Evolutionary conservation across 2,329 filamentous ascomycete genomes (phyloP).

Genomic region (Cladosporium sp.): DNA sequence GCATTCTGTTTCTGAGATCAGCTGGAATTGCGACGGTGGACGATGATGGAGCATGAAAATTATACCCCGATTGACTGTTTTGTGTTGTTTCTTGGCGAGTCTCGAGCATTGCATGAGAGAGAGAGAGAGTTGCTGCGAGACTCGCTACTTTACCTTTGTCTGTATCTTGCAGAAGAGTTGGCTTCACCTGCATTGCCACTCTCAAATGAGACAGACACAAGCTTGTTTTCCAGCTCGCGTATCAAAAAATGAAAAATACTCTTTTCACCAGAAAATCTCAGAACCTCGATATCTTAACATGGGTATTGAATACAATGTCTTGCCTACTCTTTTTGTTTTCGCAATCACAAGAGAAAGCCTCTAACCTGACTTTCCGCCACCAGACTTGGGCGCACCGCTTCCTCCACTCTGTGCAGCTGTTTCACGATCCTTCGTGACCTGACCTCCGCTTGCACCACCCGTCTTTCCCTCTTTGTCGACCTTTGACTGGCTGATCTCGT

Average conservation of each 20-base stretch:
- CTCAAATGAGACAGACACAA: neutral
- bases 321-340: neutral
- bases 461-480: conserved; percentile 44
- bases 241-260: too few relatives aligned
- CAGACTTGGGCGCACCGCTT: conserved; percentile 42
- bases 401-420: conserved; percentile 36
- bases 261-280: neutral
- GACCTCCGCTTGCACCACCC: conserved; percentile 28
- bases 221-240: neutral
- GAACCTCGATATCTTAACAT: neutral
- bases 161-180: conserved; percentile 4
- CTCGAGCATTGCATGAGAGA: neutral
- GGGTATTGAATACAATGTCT: neutral
- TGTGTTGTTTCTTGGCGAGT: neutral
- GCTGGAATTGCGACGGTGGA: neutral
- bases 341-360: neutral
- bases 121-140: neutral
- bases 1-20: conserved; percentile 3
- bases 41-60: conserved; percentile 12
- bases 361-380: conserved; percentile 36
- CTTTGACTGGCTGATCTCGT: conserved; percentile 56
- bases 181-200: neutral
- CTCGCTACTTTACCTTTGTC: neutral
- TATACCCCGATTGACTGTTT: conserved; percentile 14
- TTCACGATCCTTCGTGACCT: conserved; percentile 30